phyloP scores from a whole-genome alignment of 257 asterid species.

The Ehretia macrophylla region DNA sequence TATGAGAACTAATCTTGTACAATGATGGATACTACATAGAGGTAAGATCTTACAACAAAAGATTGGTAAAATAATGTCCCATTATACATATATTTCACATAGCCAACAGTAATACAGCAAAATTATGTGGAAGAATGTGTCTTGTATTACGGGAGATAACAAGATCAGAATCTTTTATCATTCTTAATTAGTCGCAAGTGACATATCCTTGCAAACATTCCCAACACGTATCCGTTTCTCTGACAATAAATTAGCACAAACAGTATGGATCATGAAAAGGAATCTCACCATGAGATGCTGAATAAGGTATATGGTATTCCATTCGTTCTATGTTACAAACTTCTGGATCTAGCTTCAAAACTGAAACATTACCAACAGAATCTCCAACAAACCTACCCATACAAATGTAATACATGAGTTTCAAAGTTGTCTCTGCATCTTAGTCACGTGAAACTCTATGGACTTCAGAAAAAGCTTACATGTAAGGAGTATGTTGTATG shows the following conservation, averaged over 20 bases:
- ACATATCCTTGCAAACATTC: background rate
- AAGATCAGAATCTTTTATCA: too few relatives aligned
- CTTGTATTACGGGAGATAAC: too few relatives aligned
- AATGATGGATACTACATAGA: too few relatives aligned
- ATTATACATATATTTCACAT: too few relatives aligned
- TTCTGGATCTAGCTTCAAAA: constrained; percentile 56
- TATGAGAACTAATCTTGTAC: too few relatives aligned
- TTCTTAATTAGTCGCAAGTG: background rate
- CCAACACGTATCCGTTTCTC: background rate
- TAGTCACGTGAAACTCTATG: background rate
- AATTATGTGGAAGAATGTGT: too few relatives aligned
- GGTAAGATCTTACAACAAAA: too few relatives aligned
- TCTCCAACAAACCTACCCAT: constrained; percentile 77
- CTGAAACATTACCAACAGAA: constrained; percentile 57
- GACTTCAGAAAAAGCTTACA: constrained; percentile 40
- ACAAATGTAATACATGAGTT: constrained; percentile 6
- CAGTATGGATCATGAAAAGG: too few relatives aligned
- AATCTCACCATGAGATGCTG: constrained; percentile 67
- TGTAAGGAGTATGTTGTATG: constrained; percentile 55
- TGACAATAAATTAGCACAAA: background rate
- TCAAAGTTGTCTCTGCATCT: constrained; percentile 1
- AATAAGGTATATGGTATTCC: constrained; percentile 70
- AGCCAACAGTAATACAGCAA: too few relatives aligned
- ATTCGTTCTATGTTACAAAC: constrained; percentile 45
- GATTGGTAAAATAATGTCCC: too few relatives aligned